Conservation (phyloP, 192 early-diverging fungal genomes). For the Coemansia sp. region DNA sequence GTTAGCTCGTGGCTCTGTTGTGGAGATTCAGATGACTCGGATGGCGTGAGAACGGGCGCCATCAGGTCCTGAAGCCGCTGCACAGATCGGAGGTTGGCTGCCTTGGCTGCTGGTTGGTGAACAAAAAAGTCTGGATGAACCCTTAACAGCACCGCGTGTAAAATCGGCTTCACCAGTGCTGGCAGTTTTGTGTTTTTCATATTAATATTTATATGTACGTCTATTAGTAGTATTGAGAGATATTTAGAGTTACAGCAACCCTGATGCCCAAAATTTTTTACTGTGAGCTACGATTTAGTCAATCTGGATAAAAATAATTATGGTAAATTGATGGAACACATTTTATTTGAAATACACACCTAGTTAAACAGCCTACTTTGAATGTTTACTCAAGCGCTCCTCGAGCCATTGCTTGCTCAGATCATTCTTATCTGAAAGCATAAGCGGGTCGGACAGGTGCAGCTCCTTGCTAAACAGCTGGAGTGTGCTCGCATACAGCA, state of each 20-base stretch:
- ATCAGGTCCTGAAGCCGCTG: slow-evolving; percentile 48
- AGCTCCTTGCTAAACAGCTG: slow-evolving; percentile 60
- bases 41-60: slow-evolving; percentile 21
- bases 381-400: slow-evolving; percentile 47
- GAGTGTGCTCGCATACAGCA: slow-evolving; percentile 64
- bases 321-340: neutral
- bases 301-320: neutral
- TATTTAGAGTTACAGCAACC: neutral
- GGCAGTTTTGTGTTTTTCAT: slow-evolving; percentile 22
- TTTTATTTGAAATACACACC: neutral
- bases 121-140: slow-evolving; percentile 49
- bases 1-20: slow-evolving; percentile 8
- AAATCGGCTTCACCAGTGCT: slow-evolving; percentile 36
- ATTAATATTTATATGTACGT: neutral
- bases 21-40: neutral
- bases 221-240: neutral
- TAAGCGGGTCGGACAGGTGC: slow-evolving; percentile 68
- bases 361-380: slow-evolving; percentile 1
- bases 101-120: slow-evolving; percentile 33
- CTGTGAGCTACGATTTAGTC: neutral
- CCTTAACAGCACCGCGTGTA: slow-evolving; percentile 40
- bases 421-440: slow-evolving; percentile 66
- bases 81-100: slow-evolving; percentile 34
- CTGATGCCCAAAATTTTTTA: neutral
- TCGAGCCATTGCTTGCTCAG: slow-evolving; percentile 70